phyloP scores from a whole-genome alignment of 768 basidiomycete species.

The Boletus pseudo-olivaceus region DNA sequence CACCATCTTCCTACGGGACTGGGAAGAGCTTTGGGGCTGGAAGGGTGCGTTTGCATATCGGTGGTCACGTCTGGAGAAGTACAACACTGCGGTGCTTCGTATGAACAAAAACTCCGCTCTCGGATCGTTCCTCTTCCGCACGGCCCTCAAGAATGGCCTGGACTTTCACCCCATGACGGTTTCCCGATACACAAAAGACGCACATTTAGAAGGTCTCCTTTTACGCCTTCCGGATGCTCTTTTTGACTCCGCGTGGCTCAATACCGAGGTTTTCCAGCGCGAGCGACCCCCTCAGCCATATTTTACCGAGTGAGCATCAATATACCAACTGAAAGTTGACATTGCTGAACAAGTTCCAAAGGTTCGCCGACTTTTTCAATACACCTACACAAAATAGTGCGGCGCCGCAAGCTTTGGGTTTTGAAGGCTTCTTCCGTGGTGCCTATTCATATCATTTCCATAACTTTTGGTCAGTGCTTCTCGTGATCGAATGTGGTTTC shows the following conservation, averaged over 20 bases:
- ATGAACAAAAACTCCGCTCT: constrained; percentile 91
- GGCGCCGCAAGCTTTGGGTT: constrained; percentile 82
- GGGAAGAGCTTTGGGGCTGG: constrained; percentile 99
- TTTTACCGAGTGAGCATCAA: constrained; percentile 67
- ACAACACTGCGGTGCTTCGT: constrained; percentile 95
- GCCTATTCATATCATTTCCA: constrained; percentile 97
- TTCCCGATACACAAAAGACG: constrained; percentile 86
- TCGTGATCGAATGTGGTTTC: background rate
- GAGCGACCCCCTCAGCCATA: constrained; percentile 93
- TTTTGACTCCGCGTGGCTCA: constrained; percentile 96
- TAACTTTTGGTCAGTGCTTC: constrained; percentile 70
- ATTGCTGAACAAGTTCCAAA: constrained; percentile 27
- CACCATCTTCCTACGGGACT: constrained; percentile 92
- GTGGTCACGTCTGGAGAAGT: constrained; percentile 89
- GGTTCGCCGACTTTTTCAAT: constrained; percentile 88
- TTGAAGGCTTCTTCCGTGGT: constrained; percentile 94
- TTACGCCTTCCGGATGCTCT: constrained; percentile 91
- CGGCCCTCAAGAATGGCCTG: constrained; percentile 87
- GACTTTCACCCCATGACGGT: constrained; percentile 99
- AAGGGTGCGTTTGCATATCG: constrained; percentile 95
- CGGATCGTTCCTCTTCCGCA: constrained; percentile 90
- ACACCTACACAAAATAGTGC: constrained; percentile 71
- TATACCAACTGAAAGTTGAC: background rate
- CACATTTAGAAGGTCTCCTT: constrained; percentile 76
- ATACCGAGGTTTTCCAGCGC: constrained; percentile 87